These are phyloP conservation scores for Penicillium griseofulvum DNA, from an alignment of 2,329 filamentous ascomycete species.

Conservation along the genomic window DNA sequence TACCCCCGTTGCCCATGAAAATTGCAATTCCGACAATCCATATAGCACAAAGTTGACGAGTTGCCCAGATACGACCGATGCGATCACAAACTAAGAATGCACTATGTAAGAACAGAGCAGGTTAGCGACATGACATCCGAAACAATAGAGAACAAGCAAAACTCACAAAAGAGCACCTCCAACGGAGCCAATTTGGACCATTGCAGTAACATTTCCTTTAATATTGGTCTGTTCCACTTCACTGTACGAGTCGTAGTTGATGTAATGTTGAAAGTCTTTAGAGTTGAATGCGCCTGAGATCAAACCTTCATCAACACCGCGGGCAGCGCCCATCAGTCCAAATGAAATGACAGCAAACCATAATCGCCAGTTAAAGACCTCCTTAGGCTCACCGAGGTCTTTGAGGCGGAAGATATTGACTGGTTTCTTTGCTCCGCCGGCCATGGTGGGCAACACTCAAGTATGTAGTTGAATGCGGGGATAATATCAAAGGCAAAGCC, in stretches of 20 bases:
- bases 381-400: slow-evolving; percentile 63
- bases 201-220: slow-evolving; percentile 73
- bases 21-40: slow-evolving; percentile 46
- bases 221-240: slow-evolving; percentile 61
- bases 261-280: slow-evolving; percentile 60
- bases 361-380: slow-evolving; percentile 73
- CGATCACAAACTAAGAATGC: slow-evolving; percentile 50
- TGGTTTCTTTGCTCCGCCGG: slow-evolving; percentile 48
- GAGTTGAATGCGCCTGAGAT: slow-evolving; percentile 70
- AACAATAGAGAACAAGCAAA: background rate
- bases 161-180: slow-evolving; percentile 63
- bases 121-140: background rate
- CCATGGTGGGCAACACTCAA: slow-evolving; percentile 25
- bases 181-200: slow-evolving; percentile 78
- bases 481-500: background rate
- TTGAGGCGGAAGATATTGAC: slow-evolving; percentile 59
- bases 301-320: slow-evolving; percentile 77
- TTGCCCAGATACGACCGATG: slow-evolving; percentile 45
- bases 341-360: slow-evolving; percentile 76
- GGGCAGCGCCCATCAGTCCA: slow-evolving; percentile 71
- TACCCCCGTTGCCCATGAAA: slow-evolving; percentile 43
- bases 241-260: slow-evolving; percentile 57
- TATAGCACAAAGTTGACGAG: slow-evolving; percentile 41
- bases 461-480: background rate
- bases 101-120: slow-evolving; percentile 32